These are phyloP conservation scores for Nissolia schottii DNA, from an alignment of 306 rosid species.

Conservation along the genomic window DNA sequence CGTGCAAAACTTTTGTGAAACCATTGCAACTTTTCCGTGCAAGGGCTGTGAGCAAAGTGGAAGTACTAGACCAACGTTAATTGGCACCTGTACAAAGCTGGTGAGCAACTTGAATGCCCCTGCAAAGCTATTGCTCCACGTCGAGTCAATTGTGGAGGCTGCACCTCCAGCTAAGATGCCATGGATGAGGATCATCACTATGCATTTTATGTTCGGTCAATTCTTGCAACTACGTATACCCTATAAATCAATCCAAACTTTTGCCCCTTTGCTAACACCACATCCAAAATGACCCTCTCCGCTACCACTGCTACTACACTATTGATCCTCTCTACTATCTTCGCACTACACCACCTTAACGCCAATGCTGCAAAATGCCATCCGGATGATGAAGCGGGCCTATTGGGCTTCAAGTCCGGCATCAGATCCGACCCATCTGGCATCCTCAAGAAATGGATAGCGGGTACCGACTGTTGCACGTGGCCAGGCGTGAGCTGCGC, in stretches of 20 bases:
- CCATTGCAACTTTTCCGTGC: not conserved
- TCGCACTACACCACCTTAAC: not conserved
- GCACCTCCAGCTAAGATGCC: not conserved
- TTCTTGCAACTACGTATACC: not conserved
- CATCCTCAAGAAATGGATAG: conserved; percentile 52
- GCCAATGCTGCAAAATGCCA: conserved; percentile 53
- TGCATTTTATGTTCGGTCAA: conserved; percentile 21
- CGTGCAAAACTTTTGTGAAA: not conserved
- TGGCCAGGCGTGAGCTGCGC: conserved; percentile 58
- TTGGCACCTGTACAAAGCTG: not conserved
- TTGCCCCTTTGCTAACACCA: not conserved
- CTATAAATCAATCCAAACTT: not conserved
- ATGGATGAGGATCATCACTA: not conserved
- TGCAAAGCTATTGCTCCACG: not conserved
- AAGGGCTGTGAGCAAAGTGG: not conserved
- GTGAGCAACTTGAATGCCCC: not conserved
- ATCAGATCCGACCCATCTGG: conserved; percentile 77
- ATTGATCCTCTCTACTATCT: not conserved
- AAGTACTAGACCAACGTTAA: not conserved
- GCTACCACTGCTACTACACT: not conserved
- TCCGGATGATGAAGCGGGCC: conserved; percentile 54
- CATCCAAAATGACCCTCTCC: not conserved
- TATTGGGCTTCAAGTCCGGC: conserved; percentile 63
- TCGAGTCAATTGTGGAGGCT: conserved; percentile 8
- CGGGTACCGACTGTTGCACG: conserved; percentile 58